Base-by-base conservation (phyloP, 164 flowering plant genomes). In the Magnolia changhungtana region DNA sequence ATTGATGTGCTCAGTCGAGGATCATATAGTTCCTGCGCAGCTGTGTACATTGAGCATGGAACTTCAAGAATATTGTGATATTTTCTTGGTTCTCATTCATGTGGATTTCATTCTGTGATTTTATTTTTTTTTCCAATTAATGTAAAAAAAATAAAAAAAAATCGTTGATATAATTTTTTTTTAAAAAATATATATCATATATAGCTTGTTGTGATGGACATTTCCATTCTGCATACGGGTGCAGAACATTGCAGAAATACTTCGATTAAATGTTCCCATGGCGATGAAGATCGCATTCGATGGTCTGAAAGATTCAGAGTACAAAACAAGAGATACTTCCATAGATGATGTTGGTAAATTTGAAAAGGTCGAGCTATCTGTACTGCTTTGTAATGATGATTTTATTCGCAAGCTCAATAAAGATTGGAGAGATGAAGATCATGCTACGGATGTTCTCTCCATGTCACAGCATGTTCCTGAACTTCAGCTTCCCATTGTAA, bases 361-460 rank as follows among this genome's bases (percentile, higher is more conserved):
- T 82, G 90, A 94, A 71, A 89, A 79, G 63, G 88, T 90, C n/a
- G 98, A 96, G 82, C 79, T 96, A 77, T 94, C 96, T 58, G 82
- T 94, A 68, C 87, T 96, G 79, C 91, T 96, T 69, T 94, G 99
- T 80, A 93, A 96, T 80, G 98, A 96, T 83, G 90, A 89, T 21
- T 94, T 94, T 76, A 94, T 96, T 78, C 81, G 89, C 29, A 84
- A 91, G 64, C 95, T 96, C 24, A 96, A 96, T 73, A 92, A 89
- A 80, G 97, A 94, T 37, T 96, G 99, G 99, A 90, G 99, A 81
- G 92, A 89, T 76, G 99, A 92, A 80, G 97, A 94, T 77, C 94
- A 88, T 79, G 88, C 99, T 18, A 96, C 99, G 51, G 98, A 96
- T 90, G 99, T 96, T 74, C 98, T 96, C 58, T 96, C 99, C 69